A percentile compares a stretch with the other conserved stretches of the same genome.
phyloP scores from a whole-genome alignment of 192 early-diverging fungal genomes.

The Spizellomyces sp. region DNA sequence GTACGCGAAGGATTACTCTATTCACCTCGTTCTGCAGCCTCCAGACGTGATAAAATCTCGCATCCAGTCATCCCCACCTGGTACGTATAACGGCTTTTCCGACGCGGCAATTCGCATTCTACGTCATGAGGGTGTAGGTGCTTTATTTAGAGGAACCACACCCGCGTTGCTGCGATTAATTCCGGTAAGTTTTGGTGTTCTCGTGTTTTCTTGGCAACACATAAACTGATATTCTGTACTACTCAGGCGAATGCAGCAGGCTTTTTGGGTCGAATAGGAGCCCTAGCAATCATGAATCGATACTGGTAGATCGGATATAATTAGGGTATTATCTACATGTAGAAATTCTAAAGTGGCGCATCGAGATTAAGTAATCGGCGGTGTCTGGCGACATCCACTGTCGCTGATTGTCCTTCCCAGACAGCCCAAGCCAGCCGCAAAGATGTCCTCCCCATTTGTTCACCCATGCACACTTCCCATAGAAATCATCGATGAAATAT shows the following conservation, averaged over 20 bases:
- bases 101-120: conserved; percentile 70
- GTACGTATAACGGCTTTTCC: conserved; percentile 73
- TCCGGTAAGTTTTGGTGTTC: conserved; percentile 39
- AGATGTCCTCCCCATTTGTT: no score
- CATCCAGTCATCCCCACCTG: conserved; percentile 77
- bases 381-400: no score
- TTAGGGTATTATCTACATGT: no score
- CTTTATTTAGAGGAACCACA: conserved; percentile 83
- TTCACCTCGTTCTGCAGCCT: conserved; percentile 41
- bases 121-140: conserved; percentile 69
- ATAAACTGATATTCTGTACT: neutral
- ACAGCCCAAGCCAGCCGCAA: no score
- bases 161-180: conserved; percentile 88
- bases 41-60: conserved; percentile 90
- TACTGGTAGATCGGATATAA: conserved; percentile 38
- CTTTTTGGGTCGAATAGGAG: conserved; percentile 45
- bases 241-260: conserved; percentile 54
- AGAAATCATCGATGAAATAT: no score
- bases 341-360: no score
- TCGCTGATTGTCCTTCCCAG: no score
- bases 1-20: neutral
- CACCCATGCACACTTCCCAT: no score
- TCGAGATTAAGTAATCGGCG: no score
- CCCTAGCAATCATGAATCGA: conserved; percentile 49
- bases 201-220: neutral